A percentile compares a stretch with the other conserved stretches of the same genome.
These are phyloP conservation scores for Teratosphaeria viscida DNA, from an alignment of 2,329 filamentous ascomycete genomes.

Conservation along the genomic window DNA sequence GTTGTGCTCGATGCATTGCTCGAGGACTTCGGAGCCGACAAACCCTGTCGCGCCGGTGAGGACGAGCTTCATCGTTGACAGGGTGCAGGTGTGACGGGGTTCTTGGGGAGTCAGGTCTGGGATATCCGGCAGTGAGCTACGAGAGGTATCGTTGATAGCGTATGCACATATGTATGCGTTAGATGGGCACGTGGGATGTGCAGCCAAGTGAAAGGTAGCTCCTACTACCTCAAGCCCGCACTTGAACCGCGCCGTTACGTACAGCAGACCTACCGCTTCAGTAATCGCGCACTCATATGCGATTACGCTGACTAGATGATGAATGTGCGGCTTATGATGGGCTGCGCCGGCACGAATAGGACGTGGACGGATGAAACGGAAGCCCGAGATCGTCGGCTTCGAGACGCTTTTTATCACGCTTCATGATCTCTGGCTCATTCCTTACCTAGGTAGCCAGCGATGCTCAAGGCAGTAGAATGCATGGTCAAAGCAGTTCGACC, in stretches of 20 bases:
- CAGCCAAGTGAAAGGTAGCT: neutral
- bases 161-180: neutral
- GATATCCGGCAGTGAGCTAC: neutral
- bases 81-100: neutral
- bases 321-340: neutral
- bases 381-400: neutral
- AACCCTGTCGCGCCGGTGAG: slow-evolving; percentile 50
- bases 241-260: neutral
- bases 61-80: slow-evolving; percentile 46
- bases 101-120: neutral
- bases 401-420: neutral
- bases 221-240: neutral
- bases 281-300: neutral
- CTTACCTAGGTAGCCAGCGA: too few relatives aligned
- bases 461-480: too few relatives aligned
- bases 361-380: neutral
- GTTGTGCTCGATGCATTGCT: slow-evolving; percentile 39
- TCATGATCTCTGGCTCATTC: too few relatives aligned
- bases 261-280: neutral
- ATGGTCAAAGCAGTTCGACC: too few relatives aligned
- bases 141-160: neutral
- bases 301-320: neutral
- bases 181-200: neutral
- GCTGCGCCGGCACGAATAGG: neutral
- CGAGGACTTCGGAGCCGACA: slow-evolving; percentile 45